Evolutionary conservation across 345 rosid genomes (phyloP), one percentile per base, ranked within the genome.

Genomic region (Brassica carinata): DNA sequence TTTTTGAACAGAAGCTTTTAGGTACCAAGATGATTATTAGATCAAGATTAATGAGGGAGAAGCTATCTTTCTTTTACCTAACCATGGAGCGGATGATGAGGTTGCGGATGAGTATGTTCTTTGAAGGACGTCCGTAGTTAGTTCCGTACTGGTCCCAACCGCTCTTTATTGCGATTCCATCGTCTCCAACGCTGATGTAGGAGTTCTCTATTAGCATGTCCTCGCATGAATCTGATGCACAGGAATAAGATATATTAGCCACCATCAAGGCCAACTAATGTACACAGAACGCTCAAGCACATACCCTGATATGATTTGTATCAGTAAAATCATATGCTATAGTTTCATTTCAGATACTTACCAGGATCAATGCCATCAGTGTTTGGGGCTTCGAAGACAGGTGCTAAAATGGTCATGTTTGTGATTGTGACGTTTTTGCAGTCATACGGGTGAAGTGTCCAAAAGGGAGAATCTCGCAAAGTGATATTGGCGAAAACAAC

Each of bases 291-390:
- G n/a, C n/a, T n/a, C n/a, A n/a, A n/a, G n/a, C n/a, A n/a, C n/a
- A n/a, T n/a, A n/a, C n/a, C n/a, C n/a, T n/a, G n/a, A n/a, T n/a
- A n/a, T n/a, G n/a, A n/a, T n/a, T n/a, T n/a, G n/a, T n/a, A n/a
- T n/a, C n/a, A n/a, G n/a, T n/a, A n/a, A n/a, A n/a, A n/a, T n/a
- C n/a, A n/a, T n/a, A n/a, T n/a, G n/a, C n/a, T n/a, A n/a, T n/a
- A n/a, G n/a, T n/a, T n/a, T n/a, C n/a, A n/a, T n/a, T n/a, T n/a
- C n/a, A n/a, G n/a, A n/a, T 72, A 64, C 88, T 71, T 80, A 93
- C 97, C 98, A 48, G 98, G 98, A 90, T 93, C 98, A n/a, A 93
- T 93, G 80, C 97, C 98, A 83, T 93, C 98, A 0, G 98, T 93
- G 81, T 93, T 93, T 75, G 97, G 98, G 77, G 98, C 98, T 85